Evolutionary conservation across 2,329 filamentous ascomycete genomes (phyloP).

Genomic region (Rosellinia necatrix): DNA sequence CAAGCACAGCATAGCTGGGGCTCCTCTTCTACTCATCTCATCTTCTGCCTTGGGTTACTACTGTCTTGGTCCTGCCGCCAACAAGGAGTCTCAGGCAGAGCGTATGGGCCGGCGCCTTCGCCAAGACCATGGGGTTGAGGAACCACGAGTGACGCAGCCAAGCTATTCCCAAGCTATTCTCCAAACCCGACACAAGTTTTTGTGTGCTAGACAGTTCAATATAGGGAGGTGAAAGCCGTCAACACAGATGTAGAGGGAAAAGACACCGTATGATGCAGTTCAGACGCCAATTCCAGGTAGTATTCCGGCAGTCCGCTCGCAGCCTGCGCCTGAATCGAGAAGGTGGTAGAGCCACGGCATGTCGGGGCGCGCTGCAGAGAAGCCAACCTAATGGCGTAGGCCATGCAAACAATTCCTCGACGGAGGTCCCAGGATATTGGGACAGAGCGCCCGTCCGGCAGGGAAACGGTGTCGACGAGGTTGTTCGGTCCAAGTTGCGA

Average conservation of each 20-base stretch:
- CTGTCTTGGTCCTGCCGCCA: too few species aligned
- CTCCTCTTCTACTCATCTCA: too few species aligned
- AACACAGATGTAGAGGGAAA: background rate
- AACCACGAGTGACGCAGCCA: slow-evolving; percentile 6
- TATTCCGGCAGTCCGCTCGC: slow-evolving; percentile 34
- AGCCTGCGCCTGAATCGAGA: slow-evolving; percentile 34
- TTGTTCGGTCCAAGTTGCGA: slow-evolving; percentile 10
- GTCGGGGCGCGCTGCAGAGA: slow-evolving; percentile 16
- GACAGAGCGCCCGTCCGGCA: background rate
- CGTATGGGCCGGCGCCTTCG: too few species aligned
- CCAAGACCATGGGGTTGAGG: background rate
- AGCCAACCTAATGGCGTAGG: slow-evolving; percentile 13
- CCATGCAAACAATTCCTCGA: slow-evolving; percentile 2
- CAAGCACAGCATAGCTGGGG: background rate
- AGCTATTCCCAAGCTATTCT: slow-evolving; percentile 13
- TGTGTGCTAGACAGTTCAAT: slow-evolving; percentile 5
- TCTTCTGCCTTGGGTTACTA: too few species aligned
- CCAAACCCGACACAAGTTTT: background rate
- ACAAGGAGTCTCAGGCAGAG: too few species aligned
- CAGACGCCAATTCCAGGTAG: slow-evolving; percentile 26
- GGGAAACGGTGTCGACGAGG: slow-evolving; percentile 17
- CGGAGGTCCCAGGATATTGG: background rate
- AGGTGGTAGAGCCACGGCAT: slow-evolving; percentile 29
- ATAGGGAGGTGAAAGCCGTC: slow-evolving; percentile 5
- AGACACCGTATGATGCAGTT: slow-evolving; percentile 9